These are phyloP conservation scores for Choiromyces venosus DNA, from an alignment of 495 filamentous ascomycete species.

Conservation along the genomic window DNA sequence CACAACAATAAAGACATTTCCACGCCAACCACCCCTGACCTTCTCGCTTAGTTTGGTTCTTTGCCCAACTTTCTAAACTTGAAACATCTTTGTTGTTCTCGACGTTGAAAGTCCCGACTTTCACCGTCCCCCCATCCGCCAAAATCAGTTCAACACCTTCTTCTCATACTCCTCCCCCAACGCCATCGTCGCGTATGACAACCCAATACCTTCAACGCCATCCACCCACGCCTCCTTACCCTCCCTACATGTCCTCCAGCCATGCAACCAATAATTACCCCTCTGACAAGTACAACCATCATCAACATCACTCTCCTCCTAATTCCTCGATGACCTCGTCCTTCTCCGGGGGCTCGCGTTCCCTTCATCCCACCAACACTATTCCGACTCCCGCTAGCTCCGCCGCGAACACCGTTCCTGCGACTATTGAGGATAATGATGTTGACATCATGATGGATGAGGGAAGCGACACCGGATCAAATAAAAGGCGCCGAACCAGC, in stretches of 20 bases:
- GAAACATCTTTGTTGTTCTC: slow-evolving; percentile 20
- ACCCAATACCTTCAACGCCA: slow-evolving; percentile 40
- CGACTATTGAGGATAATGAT: slow-evolving; percentile 43
- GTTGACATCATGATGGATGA: slow-evolving; percentile 45
- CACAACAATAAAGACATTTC: slow-evolving; percentile 11
- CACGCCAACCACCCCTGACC: slow-evolving; percentile 15
- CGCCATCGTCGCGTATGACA: slow-evolving; percentile 44
- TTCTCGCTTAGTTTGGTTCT: background rate
- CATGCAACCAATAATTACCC: slow-evolving; percentile 41
- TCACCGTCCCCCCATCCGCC: slow-evolving; percentile 36
- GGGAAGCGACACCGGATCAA: slow-evolving; percentile 22
- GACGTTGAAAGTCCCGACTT: slow-evolving; percentile 40
- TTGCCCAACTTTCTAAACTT: slow-evolving; percentile 11
- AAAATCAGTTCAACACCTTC: slow-evolving; percentile 40
- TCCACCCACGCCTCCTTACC: slow-evolving; percentile 33
- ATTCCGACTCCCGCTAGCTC: slow-evolving; percentile 49
- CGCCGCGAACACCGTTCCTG: slow-evolving; percentile 39
- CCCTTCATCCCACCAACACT: slow-evolving; percentile 37
- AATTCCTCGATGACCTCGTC: slow-evolving; percentile 15
- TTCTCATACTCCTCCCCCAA: slow-evolving; percentile 41
- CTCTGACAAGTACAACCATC: slow-evolving; percentile 31
- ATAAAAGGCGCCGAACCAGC: slow-evolving; percentile 42
- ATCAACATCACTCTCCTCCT: slow-evolving; percentile 9
- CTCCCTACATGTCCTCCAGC: slow-evolving; percentile 41
- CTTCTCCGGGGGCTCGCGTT: slow-evolving; percentile 27